phyloP scores from a whole-genome alignment of 2,329 filamentous ascomycete genomes.

The Colletotrichum brevisporum region DNA sequence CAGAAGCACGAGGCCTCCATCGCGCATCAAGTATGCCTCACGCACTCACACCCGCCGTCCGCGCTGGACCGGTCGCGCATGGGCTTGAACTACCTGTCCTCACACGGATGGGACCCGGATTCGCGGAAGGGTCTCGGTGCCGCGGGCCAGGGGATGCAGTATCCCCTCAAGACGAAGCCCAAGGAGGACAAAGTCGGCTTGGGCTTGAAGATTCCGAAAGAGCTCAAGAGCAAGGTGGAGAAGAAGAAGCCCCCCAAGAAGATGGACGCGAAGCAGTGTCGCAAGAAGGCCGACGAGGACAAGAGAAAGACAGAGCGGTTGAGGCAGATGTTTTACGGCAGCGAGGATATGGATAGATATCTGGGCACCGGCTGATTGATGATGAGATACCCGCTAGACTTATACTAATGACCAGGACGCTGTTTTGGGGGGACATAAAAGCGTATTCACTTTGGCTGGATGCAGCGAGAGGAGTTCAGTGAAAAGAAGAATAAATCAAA shows the following conservation, averaged over 20 bases:
- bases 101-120: conserved; percentile 83
- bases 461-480: too few species aligned
- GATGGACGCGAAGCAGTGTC: conserved; percentile 79
- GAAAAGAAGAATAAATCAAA: too few species aligned
- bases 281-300: conserved; percentile 72
- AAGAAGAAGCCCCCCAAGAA: conserved; percentile 61
- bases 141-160: conserved; percentile 78
- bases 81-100: conserved; percentile 75
- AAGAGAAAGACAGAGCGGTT: conserved; percentile 75
- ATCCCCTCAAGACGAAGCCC: conserved; percentile 78
- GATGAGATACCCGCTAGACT: conserved; percentile 23
- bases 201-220: conserved; percentile 66
- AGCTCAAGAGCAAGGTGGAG: conserved; percentile 55
- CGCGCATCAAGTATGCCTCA: conserved; percentile 78
- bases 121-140: conserved; percentile 79
- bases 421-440: not conserved
- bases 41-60: conserved; percentile 80
- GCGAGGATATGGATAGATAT: conserved; percentile 83
- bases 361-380: conserved; percentile 59
- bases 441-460: not conserved
- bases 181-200: conserved; percentile 85
- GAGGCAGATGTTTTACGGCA: conserved; percentile 79
- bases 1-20: conserved; percentile 71
- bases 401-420: not conserved
- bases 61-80: conserved; percentile 78